Percentiles rank a stretch among this genome's conserved stretches.
phyloP scores from a whole-genome alignment of 2,329 filamentous ascomycete genomes.

The Penicillium paneum region DNA sequence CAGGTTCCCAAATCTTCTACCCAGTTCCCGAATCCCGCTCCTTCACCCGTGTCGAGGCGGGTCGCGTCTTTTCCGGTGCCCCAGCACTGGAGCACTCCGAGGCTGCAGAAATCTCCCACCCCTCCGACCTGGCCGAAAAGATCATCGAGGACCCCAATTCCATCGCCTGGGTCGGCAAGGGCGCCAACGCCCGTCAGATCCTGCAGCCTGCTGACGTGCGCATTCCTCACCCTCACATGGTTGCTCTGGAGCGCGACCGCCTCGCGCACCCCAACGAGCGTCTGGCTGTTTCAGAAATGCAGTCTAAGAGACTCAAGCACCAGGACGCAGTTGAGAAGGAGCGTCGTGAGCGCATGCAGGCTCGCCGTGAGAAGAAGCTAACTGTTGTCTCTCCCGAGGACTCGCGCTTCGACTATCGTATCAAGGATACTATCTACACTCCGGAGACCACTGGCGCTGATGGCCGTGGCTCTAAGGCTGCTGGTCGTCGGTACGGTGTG shows the following conservation, averaged over 20 bases:
- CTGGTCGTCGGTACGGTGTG: conserved; percentile 60
- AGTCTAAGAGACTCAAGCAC: conserved; percentile 44
- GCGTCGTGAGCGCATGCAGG: conserved; percentile 39
- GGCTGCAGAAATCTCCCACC: conserved; percentile 20
- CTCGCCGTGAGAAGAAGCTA: conserved; percentile 44
- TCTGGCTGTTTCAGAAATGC: conserved; percentile 34
- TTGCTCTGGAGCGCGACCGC: conserved; percentile 49
- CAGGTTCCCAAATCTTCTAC: conserved; percentile 58
- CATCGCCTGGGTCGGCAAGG: conserved; percentile 46
- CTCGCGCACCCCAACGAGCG: conserved; percentile 36
- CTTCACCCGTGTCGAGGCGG: conserved; percentile 65
- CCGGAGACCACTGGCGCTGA: conserved; percentile 54
- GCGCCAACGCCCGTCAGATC: conserved; percentile 44
- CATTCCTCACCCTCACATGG: conserved; percentile 61
- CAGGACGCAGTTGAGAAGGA: conserved; percentile 41
- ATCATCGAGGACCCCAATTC: conserved; percentile 31
- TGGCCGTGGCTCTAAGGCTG: conserved; percentile 52
- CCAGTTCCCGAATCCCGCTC: conserved; percentile 61
- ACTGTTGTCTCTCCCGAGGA: conserved; percentile 46
- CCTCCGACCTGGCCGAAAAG: conserved; percentile 34
- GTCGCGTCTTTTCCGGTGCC: conserved; percentile 55
- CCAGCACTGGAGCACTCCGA: conserved; percentile 34
- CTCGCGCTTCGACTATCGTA: conserved; percentile 59
- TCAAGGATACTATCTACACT: conserved; percentile 54
- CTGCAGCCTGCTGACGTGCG: conserved; percentile 61